Evolutionary conservation across 371 early-diverging fungal species (phyloP).

Genomic region (Batrachochytrium dendrobatidis): DNA sequence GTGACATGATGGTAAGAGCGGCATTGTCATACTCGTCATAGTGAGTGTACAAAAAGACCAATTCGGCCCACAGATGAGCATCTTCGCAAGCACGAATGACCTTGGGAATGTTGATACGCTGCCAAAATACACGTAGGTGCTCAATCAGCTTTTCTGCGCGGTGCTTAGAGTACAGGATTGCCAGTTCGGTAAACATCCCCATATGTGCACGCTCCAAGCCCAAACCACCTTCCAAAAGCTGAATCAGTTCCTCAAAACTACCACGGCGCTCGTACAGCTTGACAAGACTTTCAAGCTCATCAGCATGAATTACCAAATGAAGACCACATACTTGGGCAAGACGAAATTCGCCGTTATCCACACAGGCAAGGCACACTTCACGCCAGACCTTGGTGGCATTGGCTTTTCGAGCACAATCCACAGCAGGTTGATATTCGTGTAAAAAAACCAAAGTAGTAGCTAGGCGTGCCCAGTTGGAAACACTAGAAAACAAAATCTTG

Average conservation of each 20-base stretch:
- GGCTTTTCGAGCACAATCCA: constrained; percentile 96
- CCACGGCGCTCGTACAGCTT: constrained; percentile 82
- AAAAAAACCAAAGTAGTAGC: constrained; percentile 92
- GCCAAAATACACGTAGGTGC: constrained; percentile 90
- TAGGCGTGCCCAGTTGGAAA: constrained; percentile 93
- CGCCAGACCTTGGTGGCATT: constrained; percentile 96
- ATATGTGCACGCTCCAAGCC: constrained; percentile 96
- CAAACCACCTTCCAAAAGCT: constrained; percentile 83
- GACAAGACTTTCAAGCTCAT: constrained; percentile 85
- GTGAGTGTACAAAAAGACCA: constrained; percentile 94
- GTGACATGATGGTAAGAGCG: constrained; percentile 85
- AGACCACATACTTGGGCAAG: constrained; percentile 96
- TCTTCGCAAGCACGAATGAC: constrained; percentile 89
- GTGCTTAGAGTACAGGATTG: constrained; percentile 93
- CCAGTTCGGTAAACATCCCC: constrained; percentile 98
- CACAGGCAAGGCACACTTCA: constrained; percentile 92
- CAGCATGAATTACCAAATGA: constrained; percentile 91
- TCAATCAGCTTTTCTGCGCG: constrained; percentile 89
- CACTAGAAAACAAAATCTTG: constrained; percentile 83
- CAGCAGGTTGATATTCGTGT: constrained; percentile 90
- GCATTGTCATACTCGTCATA: constrained; percentile 98
- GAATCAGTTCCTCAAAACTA: constrained; percentile 81
- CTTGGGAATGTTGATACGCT: constrained; percentile 96
- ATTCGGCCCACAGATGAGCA: constrained; percentile 91
- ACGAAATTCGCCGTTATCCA: constrained; percentile 86